These are phyloP conservation scores for Emmonsia crescens DNA, from an alignment of 2,329 filamentous ascomycete genomes.

Conservation along the genomic window DNA sequence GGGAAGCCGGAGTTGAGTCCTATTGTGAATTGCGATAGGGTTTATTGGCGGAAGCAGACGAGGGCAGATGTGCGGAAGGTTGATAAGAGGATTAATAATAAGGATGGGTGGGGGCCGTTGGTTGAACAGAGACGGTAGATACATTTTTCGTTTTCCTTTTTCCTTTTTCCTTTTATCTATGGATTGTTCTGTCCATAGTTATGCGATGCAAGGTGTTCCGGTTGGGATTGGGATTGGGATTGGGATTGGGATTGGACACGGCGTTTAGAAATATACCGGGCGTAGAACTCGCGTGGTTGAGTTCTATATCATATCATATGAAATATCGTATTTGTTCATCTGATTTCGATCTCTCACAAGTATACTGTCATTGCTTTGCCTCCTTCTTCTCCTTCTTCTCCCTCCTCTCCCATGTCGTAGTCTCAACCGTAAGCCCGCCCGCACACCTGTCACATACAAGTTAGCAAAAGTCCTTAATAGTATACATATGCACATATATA, in stretches of 20 bases:
- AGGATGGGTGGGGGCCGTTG: slow-evolving; percentile 15
- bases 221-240: background rate
- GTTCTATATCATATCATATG: background rate
- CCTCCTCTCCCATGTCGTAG: slow-evolving; percentile 45
- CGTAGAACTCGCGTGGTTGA: background rate
- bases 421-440: slow-evolving; percentile 49
- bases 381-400: slow-evolving; percentile 5
- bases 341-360: no score
- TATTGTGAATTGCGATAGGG: slow-evolving; percentile 51
- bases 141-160: slow-evolving; percentile 14
- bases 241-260: background rate
- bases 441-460: slow-evolving; percentile 30
- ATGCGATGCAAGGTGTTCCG: background rate
- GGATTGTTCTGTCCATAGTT: no score
- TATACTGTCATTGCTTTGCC: slow-evolving; percentile 5
- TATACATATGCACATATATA: background rate
- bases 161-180: slow-evolving; percentile 5
- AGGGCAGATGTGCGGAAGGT: slow-evolving; percentile 22
- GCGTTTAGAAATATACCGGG: background rate
- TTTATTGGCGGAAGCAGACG: slow-evolving; percentile 44
- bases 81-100: slow-evolving; percentile 19
- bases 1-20: slow-evolving; percentile 34
- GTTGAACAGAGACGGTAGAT: slow-evolving; percentile 11
- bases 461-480: slow-evolving; percentile 3
- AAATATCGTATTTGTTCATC: no score